Evolutionary conservation across 2,329 filamentous ascomycete genomes (phyloP), one percentile per base, ranked within the genome.

Genomic region (Aureobasidium namibiae): DNA sequence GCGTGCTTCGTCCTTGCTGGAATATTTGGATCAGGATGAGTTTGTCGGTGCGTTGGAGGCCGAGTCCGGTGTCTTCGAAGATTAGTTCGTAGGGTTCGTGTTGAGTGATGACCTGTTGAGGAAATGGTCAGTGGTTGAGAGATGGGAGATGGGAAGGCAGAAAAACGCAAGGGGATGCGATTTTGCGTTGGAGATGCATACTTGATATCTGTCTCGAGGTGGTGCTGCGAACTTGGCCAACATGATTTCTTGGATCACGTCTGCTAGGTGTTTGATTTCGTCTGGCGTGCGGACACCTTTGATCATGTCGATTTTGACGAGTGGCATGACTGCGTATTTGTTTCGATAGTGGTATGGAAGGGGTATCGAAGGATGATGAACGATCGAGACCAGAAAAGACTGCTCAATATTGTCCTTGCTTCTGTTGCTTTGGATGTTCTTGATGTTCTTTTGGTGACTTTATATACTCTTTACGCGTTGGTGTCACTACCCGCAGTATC

Each of bases 261-360:
- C 66, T 33, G 68, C 66, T 21, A 68, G 60, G 53, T 67, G 67
- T 34, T 64, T 65, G 54, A 68, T 66, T 58, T 69, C 63, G 18
- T 64, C 63, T 34, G 64, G 66, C 31, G 61, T 64, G 54, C 67
- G 66, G 23, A 61, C 45, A 53, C 61, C 64, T 45, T 62, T 63
- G 61, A 70, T 64, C 38, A 68, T 61, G 59, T 71, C 68, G 42
- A 72, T 66, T 50, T 68, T 68, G 41, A 71, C 66, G 60, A 67
- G 68, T 49, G 69, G 68, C 68, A 71, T n/a, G n/a, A n/a, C n/a
- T n/a, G n/a, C n/a, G n/a, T n/a, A n/a, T n/a, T n/a, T n/a, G 38
- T 33, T 1, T 18, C 23, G 13, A 3, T 16, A 8, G 11, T 44
- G 5, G 4, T 45, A 23, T 16, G 34, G 34, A 3, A 16, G 13